Evolutionary conservation across 345 rosid genomes (phyloP).

Genomic region (Populus pruinosa): DNA sequence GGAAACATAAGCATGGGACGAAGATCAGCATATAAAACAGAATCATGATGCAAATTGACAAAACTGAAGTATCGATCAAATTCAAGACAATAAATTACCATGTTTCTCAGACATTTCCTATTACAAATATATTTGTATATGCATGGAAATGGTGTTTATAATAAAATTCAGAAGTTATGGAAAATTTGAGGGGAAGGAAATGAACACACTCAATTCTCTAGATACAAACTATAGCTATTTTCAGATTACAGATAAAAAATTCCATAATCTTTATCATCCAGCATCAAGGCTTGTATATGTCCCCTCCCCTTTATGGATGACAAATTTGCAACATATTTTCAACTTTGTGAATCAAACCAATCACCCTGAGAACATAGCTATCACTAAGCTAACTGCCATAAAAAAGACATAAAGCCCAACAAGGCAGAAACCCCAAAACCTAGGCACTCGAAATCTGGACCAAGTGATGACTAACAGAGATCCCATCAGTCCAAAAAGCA

Average conservation of each 20-base stretch:
- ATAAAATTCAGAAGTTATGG: not conserved
- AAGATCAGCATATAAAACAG: not conserved
- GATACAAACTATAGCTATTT: not conserved
- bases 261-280: conserved; percentile 7
- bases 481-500: conserved; percentile 86
- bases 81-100: too few species aligned
- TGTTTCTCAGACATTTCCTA: too few species aligned
- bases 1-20: not conserved
- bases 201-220: not conserved
- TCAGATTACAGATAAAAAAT: conserved; percentile 24
- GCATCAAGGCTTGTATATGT: not conserved
- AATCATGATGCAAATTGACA: not conserved
- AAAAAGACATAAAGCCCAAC: conserved; percentile 76
- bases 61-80: too few species aligned
- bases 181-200: not conserved
- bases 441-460: conserved; percentile 89
- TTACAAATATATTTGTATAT: too few species aligned
- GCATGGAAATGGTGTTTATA: too few species aligned
- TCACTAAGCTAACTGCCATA: conserved; percentile 58
- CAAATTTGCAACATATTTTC: not conserved
- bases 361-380: conserved; percentile 58
- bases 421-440: conserved; percentile 92
- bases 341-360: not conserved
- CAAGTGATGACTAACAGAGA: conserved; percentile 87
- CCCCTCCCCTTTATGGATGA: not conserved